Evolutionary conservation across 768 basidiomycete species (phyloP).

Genomic region (Rhizopogon vulgaris): DNA sequence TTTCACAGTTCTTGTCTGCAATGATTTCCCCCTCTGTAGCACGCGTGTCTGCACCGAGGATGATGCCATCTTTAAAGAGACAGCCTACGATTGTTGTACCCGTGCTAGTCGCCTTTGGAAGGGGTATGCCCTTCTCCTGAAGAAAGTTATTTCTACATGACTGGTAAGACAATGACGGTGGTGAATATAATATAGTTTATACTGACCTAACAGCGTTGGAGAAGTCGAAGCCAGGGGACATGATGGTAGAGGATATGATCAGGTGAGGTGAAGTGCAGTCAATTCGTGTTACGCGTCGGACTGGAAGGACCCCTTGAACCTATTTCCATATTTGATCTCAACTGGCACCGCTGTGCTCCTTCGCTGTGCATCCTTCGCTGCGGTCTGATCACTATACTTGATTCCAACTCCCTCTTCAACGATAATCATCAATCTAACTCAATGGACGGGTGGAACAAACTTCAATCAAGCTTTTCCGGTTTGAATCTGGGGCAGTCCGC

Average conservation of each 20-base stretch:
- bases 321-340: constrained; percentile 5
- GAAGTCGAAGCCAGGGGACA: constrained; percentile 65
- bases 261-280: neutral
- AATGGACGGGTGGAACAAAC: constrained; percentile 59
- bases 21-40: constrained; percentile 94
- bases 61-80: constrained; percentile 85
- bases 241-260: constrained; percentile 3
- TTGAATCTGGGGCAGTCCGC: constrained; percentile 75
- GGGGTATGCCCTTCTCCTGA: constrained; percentile 57
- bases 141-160: constrained; percentile 64
- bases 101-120: constrained; percentile 85
- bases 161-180: neutral
- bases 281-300: constrained; percentile 25
- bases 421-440: constrained; percentile 1
- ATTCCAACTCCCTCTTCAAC: neutral
- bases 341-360: constrained; percentile 4
- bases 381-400: neutral
- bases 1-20: constrained; percentile 99
- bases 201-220: constrained; percentile 65
- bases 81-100: constrained; percentile 99
- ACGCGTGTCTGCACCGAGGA: constrained; percentile 94
- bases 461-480: constrained; percentile 53
- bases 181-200: neutral
- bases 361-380: neutral
- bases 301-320: constrained; percentile 15